A percentile compares a stretch with the other conserved stretches of the same genome.
phyloP scores from a whole-genome alignment of 164 flowering plant species.

The Piper betle region DNA sequence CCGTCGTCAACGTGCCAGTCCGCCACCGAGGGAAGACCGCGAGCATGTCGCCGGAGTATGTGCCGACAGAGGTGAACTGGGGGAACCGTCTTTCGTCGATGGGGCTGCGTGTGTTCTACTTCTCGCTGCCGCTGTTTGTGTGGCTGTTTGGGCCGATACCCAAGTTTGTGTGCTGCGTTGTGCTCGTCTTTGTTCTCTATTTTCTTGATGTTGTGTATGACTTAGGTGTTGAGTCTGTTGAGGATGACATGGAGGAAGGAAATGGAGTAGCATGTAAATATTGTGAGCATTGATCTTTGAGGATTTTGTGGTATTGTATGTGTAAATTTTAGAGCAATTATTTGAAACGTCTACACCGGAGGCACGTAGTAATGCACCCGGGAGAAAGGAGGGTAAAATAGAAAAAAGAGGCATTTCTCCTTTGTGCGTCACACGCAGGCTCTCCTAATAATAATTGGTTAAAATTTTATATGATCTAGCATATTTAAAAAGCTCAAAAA shows the following conservation, averaged over 20 bases:
- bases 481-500: no score
- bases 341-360: no score
- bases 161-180: conserved; percentile 40
- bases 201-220: conserved; percentile 58
- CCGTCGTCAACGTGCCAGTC: conserved; percentile 8
- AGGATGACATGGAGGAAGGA: background rate
- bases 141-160: conserved; percentile 28
- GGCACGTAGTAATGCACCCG: no score
- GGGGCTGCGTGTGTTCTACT: conserved; percentile 65
- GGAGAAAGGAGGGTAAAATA: no score
- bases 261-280: no score
- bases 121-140: conserved; percentile 16
- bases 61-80: conserved; percentile 39
- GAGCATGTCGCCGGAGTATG: conserved; percentile 38
- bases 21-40: conserved; percentile 22
- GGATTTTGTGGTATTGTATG: no score
- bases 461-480: no score
- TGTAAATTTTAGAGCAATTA: no score
- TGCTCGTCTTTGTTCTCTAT: conserved; percentile 39
- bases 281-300: no score
- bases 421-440: no score
- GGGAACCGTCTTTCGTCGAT: conserved; percentile 76
- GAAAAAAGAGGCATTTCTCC: no score
- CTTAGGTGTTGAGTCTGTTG: conserved; percentile 10
- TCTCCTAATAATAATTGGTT: no score